These are phyloP conservation scores for Cicer yamashitae DNA, from an alignment of 306 rosid genomes.

Conservation along the genomic window DNA sequence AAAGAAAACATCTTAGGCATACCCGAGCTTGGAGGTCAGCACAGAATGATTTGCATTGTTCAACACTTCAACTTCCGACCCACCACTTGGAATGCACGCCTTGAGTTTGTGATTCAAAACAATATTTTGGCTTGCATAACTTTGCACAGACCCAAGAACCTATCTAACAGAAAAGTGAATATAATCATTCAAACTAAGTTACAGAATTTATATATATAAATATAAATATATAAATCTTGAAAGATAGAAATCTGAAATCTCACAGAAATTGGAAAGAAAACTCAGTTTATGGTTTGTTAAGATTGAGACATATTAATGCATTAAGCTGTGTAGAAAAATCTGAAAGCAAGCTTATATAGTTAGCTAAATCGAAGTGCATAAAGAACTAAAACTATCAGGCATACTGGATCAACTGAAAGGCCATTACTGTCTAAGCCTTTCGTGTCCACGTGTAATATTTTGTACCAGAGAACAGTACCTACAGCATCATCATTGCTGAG, in stretches of 20 bases:
- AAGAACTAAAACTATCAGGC: too few species aligned
- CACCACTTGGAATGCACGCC: slow-evolving; percentile 12
- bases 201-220: background rate
- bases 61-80: slow-evolving; percentile 9
- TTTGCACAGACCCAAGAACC: slow-evolving; percentile 26
- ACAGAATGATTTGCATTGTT: slow-evolving; percentile 27
- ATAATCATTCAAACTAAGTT: background rate
- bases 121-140: slow-evolving; percentile 25
- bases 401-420: too few species aligned
- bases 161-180: slow-evolving; percentile 25
- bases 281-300: too few species aligned
- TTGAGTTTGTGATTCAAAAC: slow-evolving; percentile 15
- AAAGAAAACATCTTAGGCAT: slow-evolving; percentile 8
- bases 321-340: too few species aligned
- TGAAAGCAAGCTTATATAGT: too few species aligned
- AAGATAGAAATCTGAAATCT: background rate
- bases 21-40: slow-evolving; percentile 17
- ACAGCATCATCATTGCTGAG: too few species aligned
- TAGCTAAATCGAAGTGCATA: too few species aligned
- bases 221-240: background rate
- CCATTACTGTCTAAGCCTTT: too few species aligned
- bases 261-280: too few species aligned
- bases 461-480: too few species aligned
- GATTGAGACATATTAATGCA: too few species aligned
- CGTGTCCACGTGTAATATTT: too few species aligned